Evolutionary conservation across 1,284 basidiomycete species (phyloP).

Genomic region (Sporisorium graminicola): DNA sequence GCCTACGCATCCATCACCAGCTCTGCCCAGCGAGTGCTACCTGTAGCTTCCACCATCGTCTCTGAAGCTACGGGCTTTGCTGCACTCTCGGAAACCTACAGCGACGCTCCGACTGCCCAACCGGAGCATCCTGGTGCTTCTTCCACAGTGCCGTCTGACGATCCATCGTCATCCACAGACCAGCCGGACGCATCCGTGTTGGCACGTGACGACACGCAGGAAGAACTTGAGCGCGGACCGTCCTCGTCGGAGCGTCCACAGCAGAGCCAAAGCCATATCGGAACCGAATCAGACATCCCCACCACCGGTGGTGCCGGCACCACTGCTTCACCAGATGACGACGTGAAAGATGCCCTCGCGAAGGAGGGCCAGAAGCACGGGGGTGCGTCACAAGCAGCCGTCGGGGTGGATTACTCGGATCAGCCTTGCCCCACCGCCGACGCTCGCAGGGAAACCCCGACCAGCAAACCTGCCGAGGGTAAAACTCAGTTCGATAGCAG

Average conservation of each 20-base stretch:
- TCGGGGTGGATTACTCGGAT: slow-evolving; percentile 42
- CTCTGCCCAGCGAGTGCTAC: background rate
- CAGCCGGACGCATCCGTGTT: background rate
- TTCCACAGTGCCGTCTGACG: background rate
- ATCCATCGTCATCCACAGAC: background rate
- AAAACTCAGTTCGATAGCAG: slow-evolving; percentile 14
- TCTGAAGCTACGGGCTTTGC: slow-evolving; percentile 28
- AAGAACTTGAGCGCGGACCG: slow-evolving; percentile 14
- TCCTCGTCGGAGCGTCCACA: slow-evolving; percentile 18
- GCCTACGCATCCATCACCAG: slow-evolving; percentile 1
- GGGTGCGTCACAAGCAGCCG: slow-evolving; percentile 13
- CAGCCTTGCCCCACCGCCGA: slow-evolving; percentile 33
- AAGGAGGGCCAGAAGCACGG: background rate
- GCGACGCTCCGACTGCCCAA: background rate
- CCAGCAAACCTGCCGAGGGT: slow-evolving; percentile 17
- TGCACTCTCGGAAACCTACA: slow-evolving; percentile 16
- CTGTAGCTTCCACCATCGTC: slow-evolving; percentile 1
- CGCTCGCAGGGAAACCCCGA: slow-evolving; percentile 10
- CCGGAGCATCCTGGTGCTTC: background rate
- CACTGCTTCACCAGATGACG: slow-evolving; percentile 44
- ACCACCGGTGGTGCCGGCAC: slow-evolving; percentile 49
- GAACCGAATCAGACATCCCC: slow-evolving; percentile 47
- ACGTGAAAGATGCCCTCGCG: slow-evolving; percentile 14
- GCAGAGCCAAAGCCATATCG: slow-evolving; percentile 23
- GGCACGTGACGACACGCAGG: slow-evolving; percentile 5